Percentiles rank a stretch among this genome's conserved stretches.
Conservation (phyloP, 768 basidiomycete genomes). For the Kwoniella botswanensis region DNA sequence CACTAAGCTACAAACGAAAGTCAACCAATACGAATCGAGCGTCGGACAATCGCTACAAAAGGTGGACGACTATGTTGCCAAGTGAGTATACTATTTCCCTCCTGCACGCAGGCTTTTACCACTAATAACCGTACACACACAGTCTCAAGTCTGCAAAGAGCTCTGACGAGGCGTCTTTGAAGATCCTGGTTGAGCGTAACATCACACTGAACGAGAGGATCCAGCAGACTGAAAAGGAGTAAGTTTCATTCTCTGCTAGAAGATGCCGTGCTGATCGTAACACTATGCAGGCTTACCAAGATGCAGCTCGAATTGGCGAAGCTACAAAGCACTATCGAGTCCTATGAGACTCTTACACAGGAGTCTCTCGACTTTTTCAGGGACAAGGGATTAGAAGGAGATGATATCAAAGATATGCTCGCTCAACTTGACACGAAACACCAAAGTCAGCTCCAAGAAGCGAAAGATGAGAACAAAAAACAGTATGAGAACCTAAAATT, state of each 20-base stretch:
- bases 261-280: not conserved
- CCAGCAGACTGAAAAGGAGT: not conserved
- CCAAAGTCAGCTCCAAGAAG: not conserved
- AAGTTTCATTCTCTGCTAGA: not conserved
- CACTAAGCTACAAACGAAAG: no score
- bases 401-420: slow-evolving; percentile 5
- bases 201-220: not conserved
- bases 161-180: no score
- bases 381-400: slow-evolving; percentile 4
- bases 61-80: no score
- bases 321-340: not conserved
- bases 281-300: not conserved
- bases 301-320: not conserved
- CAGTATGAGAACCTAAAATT: not conserved
- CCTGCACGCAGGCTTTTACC: no score
- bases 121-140: no score
- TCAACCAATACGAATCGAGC: no score
- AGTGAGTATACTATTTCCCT: no score
- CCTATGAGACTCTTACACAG: not conserved
- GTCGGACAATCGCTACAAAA: no score
- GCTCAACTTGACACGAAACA: not conserved
- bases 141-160: no score
- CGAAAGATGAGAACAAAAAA: not conserved
- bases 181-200: no score
- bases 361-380: not conserved